A percentile compares a stretch with the other conserved stretches of the same genome.
These are phyloP conservation scores for Daldinia eschscholtzii DNA, from an alignment of 2,329 filamentous ascomycete genomes.

Conservation along the genomic window DNA sequence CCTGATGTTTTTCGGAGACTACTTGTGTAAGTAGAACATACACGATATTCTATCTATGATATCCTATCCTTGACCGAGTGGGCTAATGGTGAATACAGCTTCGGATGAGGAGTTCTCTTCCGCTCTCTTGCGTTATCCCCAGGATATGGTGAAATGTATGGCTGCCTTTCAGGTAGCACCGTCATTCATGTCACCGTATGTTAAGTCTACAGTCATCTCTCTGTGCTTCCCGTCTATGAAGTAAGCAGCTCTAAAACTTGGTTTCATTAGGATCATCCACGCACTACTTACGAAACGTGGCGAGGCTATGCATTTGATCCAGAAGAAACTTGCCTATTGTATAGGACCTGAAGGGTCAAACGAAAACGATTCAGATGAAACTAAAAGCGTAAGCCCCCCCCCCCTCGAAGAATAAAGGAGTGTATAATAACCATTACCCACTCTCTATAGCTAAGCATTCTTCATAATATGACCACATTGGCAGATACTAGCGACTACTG, in stretches of 20 bases:
- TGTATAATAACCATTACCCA: background rate
- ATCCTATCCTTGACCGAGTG: background rate
- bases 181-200: background rate
- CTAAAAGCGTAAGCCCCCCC: background rate
- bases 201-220: background rate
- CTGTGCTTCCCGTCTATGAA: background rate
- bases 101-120: background rate
- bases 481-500: background rate
- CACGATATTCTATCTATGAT: background rate
- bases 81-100: background rate
- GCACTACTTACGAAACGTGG: background rate
- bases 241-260: background rate
- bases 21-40: background rate
- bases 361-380: background rate
- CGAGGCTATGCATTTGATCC: constrained; percentile 1
- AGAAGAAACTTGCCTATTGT: background rate
- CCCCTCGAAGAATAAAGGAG: background rate
- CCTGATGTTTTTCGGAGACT: background rate
- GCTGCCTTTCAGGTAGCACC: constrained; percentile 3
- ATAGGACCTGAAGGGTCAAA: background rate
- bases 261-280: background rate
- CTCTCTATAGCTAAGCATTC: background rate
- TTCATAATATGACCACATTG: background rate
- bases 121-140: constrained; percentile 1
- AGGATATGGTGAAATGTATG: constrained; percentile 4